Conservation (phyloP, 805 yeast genomes). For the Blastobotrys chiropterorum region DNA sequence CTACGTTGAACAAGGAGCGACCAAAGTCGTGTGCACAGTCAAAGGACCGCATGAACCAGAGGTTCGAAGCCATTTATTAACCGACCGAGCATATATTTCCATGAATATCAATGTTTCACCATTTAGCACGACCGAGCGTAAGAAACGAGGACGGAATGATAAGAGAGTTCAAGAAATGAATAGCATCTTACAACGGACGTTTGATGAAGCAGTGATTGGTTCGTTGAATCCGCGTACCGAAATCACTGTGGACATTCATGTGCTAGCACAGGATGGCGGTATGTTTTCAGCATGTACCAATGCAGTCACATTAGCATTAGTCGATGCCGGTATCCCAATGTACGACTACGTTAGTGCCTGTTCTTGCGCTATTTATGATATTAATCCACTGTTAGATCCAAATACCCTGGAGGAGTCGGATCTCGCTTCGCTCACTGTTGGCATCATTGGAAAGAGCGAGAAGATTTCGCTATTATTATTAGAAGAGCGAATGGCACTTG, state of each 20-base stretch:
- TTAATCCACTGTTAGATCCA: slow-evolving; percentile 75
- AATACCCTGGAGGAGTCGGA: slow-evolving; percentile 79
- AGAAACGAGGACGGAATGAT: slow-evolving; percentile 63
- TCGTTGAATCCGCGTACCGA: slow-evolving; percentile 77
- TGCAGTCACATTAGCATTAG: slow-evolving; percentile 79
- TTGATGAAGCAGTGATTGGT: slow-evolving; percentile 55
- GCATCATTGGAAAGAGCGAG: slow-evolving; percentile 75
- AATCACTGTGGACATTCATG: slow-evolving; percentile 68
- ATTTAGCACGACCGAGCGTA: slow-evolving; percentile 71
- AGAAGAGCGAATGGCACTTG: slow-evolving; percentile 83
- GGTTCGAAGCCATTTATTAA: slow-evolving; percentile 39
- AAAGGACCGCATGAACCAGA: slow-evolving; percentile 88
- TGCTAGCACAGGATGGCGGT: slow-evolving; percentile 88
- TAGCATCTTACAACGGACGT: slow-evolving; percentile 28
- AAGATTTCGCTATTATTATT: slow-evolving; percentile 68
- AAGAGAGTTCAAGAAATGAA: slow-evolving; percentile 31
- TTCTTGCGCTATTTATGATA: slow-evolving; percentile 71
- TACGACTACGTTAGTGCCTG: slow-evolving; percentile 82
- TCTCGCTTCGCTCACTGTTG: slow-evolving; percentile 73
- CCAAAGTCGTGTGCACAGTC: slow-evolving; percentile 79
- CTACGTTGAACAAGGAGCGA: slow-evolving; percentile 84
- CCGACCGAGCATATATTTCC: slow-evolving; percentile 50
- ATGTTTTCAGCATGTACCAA: slow-evolving; percentile 72
- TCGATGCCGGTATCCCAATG: slow-evolving; percentile 94
- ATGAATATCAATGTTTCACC: slow-evolving; percentile 71